These are phyloP conservation scores for Candida mesenterica DNA, from an alignment of 1,139 yeast species.

Conservation along the genomic window DNA sequence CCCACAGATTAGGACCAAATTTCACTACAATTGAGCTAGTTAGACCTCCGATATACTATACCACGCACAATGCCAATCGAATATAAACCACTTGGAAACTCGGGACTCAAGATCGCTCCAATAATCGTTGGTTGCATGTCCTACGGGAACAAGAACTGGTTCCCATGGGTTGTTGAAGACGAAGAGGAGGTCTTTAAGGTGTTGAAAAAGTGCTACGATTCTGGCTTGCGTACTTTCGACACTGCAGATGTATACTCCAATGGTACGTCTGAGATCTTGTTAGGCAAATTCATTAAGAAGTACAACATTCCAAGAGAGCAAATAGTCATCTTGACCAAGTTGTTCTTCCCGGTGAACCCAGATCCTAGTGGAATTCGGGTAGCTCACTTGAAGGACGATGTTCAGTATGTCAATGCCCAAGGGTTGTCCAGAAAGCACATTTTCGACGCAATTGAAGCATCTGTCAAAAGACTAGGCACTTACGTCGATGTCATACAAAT, in stretches of 20 bases:
- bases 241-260: constrained; percentile 50
- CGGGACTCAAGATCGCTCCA: constrained; percentile 53
- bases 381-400: constrained; percentile 3
- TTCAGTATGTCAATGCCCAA: constrained; percentile 12
- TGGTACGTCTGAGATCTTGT: constrained; percentile 40
- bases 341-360: constrained; percentile 11
- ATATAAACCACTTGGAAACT: constrained; percentile 35
- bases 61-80: constrained; percentile 9
- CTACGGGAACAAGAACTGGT: constrained; percentile 48
- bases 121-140: constrained; percentile 59
- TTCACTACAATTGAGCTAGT: too few species aligned
- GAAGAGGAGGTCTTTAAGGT: constrained; percentile 30
- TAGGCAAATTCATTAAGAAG: constrained; percentile 43
- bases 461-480: constrained; percentile 19
- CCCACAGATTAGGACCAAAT: too few species aligned
- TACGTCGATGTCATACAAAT: constrained; percentile 20
- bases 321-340: constrained; percentile 47
- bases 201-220: constrained; percentile 48
- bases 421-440: constrained; percentile 21
- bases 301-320: constrained; percentile 43
- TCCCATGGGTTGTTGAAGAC: constrained; percentile 47
- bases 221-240: constrained; percentile 54
- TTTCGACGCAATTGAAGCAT: constrained; percentile 17
- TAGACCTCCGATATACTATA: too few species aligned
- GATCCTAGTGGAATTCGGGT: constrained; percentile 9